Conservation (phyloP, 768 basidiomycete genomes). For the Daedalea quercina region DNA sequence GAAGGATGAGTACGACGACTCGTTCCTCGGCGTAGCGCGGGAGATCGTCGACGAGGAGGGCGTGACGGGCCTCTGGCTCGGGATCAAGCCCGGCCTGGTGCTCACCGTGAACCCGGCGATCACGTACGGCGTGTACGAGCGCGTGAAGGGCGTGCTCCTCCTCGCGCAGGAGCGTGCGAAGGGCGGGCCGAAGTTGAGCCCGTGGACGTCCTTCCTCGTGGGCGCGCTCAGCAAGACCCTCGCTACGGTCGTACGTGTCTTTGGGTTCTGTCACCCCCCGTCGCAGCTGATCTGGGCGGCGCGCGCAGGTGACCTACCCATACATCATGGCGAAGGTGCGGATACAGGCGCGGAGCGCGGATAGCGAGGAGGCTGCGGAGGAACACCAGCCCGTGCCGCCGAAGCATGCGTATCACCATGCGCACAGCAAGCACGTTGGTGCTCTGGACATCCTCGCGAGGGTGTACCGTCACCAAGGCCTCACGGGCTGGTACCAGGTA, state of each 20-base stretch:
- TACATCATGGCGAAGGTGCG: slow-evolving; percentile 97
- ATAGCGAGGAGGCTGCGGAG: slow-evolving; percentile 40
- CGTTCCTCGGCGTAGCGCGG: slow-evolving; percentile 70
- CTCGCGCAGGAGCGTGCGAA: slow-evolving; percentile 38
- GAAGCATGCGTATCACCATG: slow-evolving; percentile 36
- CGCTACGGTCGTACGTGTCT: slow-evolving; percentile 77
- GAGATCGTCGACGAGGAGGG: slow-evolving; percentile 91
- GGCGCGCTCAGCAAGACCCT: slow-evolving; percentile 93
- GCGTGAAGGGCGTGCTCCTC: slow-evolving; percentile 72
- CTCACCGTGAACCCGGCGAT: slow-evolving; percentile 97
- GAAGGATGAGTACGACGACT: slow-evolving; percentile 44
- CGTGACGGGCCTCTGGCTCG: slow-evolving; percentile 84
- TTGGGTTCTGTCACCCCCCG: not conserved
- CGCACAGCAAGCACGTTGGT: slow-evolving; percentile 49
- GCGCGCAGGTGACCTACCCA: slow-evolving; percentile 78
- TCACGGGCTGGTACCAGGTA: slow-evolving; percentile 95
- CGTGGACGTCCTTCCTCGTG: slow-evolving; percentile 74
- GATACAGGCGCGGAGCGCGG: slow-evolving; percentile 77
- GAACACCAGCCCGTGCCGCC: slow-evolving; percentile 32
- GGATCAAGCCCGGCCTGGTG: slow-evolving; percentile 88
- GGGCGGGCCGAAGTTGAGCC: slow-evolving; percentile 54
- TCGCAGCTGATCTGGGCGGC: not conserved
- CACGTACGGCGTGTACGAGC: slow-evolving; percentile 92
- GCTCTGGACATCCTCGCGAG: slow-evolving; percentile 71
- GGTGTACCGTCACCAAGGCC: slow-evolving; percentile 71